Base-by-base conservation (phyloP, 805 yeast genomes). In the Metschnikowia borealis region DNA sequence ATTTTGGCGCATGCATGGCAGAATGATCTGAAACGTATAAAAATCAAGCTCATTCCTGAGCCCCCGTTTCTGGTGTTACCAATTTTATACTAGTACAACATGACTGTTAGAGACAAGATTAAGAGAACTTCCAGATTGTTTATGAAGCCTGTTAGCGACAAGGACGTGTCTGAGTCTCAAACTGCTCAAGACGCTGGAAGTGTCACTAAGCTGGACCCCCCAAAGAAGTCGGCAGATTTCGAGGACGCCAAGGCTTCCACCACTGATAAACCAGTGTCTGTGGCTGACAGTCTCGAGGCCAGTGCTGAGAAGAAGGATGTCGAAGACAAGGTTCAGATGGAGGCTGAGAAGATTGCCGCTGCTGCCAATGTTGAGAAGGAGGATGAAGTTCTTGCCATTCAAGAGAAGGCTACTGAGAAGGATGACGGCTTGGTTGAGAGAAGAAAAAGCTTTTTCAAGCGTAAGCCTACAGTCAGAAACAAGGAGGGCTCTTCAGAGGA, bases 351-450 rank as follows among this genome's bases (percentile, higher is more conserved):
- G 18, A 10, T 42, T 42, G 36, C 26, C 29, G 37, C 20, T n/a
- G 26, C 36, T 13, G n/a, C 35, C n/a, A 13, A 5, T 8, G n/a
- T 29, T 34, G 47, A 23, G n/a, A 15, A 26, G 14, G 29, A 23
- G 1, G 32, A 10, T 3, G 36, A 20, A 26, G 34, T 11, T 15
- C 15, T 8, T 3, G 34, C 47, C 39, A 3, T 26, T 35, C 39
- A 44, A 26, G 35, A 34, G 50, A 59, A 60, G 23, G 48, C 63
- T 26, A 53, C 61, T 53, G 67, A 60, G 41, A 69, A 64, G 41
- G 29, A 15, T 44, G 40, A 41, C 8, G 17, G 33, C 10, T 42
- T 39, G 38, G 47, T 49, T 46, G 47, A 49, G 33, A 52, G 50
- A 26, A 49, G 51, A 18, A 46, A 32, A 31, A 43, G 52, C 35